phyloP scores from a whole-genome alignment of 208 protist genomes.

The Leishmania major region DNA sequence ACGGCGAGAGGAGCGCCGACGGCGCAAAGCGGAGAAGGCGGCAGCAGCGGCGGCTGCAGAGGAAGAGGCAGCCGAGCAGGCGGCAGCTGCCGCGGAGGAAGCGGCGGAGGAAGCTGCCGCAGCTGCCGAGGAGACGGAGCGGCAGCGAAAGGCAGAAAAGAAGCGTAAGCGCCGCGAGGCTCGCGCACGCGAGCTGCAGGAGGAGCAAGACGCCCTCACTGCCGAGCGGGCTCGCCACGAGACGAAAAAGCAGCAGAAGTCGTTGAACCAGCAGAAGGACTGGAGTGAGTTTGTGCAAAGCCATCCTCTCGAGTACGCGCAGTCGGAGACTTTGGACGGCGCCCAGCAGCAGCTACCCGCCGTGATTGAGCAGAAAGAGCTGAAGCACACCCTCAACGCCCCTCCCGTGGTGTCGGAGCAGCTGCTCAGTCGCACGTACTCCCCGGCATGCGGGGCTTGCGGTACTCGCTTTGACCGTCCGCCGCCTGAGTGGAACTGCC shows the following conservation, averaged over 20 bases:
- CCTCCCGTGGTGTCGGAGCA: slow-evolving; percentile 48
- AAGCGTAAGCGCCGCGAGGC: slow-evolving; percentile 60
- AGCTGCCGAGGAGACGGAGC: slow-evolving; percentile 44
- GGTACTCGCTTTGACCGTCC: slow-evolving; percentile 51
- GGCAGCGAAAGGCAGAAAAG: slow-evolving; percentile 42
- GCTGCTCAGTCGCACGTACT: slow-evolving; percentile 70
- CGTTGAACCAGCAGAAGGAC: slow-evolving; percentile 58
- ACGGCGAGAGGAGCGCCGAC: slow-evolving; percentile 41
- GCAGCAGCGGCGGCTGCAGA: slow-evolving; percentile 32
- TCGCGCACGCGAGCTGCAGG: slow-evolving; percentile 55
- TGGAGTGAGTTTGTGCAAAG: slow-evolving; percentile 78
- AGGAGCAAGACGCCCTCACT: slow-evolving; percentile 66
- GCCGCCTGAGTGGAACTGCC: slow-evolving; percentile 79
- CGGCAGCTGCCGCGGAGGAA: slow-evolving; percentile 39
- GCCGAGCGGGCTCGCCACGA: slow-evolving; percentile 44
- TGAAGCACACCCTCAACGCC: slow-evolving; percentile 60
- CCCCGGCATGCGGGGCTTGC: slow-evolving; percentile 72
- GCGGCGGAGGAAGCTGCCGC: slow-evolving; percentile 41
- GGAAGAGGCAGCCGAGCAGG: slow-evolving; percentile 31
- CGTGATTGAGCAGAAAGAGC: slow-evolving; percentile 65
- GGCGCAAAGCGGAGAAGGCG: slow-evolving; percentile 36
- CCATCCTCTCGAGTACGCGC: slow-evolving; percentile 73
- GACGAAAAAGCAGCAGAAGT: slow-evolving; percentile 37
- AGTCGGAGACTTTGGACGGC: not conserved
- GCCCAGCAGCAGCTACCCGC: not conserved